Percentiles rank a stretch among this genome's conserved stretches.
Conservation (phyloP, 1,284 basidiomycete genomes). For the Papiliotrema laurentii region DNA sequence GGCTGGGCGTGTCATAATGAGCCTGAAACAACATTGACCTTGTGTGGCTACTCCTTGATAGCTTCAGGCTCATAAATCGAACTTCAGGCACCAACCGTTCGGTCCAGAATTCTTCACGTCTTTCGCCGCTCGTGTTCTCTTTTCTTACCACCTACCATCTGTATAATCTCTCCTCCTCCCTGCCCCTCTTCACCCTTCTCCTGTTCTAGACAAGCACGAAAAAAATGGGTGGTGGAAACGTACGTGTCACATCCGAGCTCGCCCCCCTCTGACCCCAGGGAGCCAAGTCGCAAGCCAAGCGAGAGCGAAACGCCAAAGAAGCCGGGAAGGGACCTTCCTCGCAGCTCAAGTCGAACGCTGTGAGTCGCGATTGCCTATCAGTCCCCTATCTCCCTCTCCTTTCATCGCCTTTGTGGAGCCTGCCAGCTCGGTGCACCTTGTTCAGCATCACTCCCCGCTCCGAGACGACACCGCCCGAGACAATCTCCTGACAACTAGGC, state of each 20-base stretch:
- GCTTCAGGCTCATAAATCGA: not conserved
- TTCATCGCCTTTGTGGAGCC: not conserved
- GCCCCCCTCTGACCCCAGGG: constrained; percentile 24
- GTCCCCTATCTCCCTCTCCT: constrained; percentile 30
- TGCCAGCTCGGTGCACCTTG: no score
- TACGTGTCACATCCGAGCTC: constrained; percentile 16
- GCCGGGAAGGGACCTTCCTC: constrained; percentile 33
- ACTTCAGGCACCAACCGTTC: not conserved
- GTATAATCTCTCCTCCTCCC: not conserved
- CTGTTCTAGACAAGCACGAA: not conserved
- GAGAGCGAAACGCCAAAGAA: constrained; percentile 33
- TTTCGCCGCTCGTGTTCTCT: not conserved
- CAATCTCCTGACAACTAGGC: constrained; percentile 24
- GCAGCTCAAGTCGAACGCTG: constrained; percentile 44
- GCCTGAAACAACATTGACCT: not conserved
- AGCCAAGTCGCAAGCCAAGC: constrained; percentile 41
- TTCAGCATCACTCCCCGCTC: no score
- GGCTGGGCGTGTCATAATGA: not conserved
- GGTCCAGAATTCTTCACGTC: not conserved
- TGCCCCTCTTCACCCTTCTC: not conserved
- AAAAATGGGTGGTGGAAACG: constrained; percentile 42
- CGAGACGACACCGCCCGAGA: not conserved
- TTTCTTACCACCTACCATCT: not conserved
- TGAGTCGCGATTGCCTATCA: constrained; percentile 26
- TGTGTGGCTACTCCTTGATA: not conserved